Evolutionary conservation across 805 yeast species (phyloP), one percentile per base, ranked within the genome.

Genomic region (Yueomyces sp.): DNA sequence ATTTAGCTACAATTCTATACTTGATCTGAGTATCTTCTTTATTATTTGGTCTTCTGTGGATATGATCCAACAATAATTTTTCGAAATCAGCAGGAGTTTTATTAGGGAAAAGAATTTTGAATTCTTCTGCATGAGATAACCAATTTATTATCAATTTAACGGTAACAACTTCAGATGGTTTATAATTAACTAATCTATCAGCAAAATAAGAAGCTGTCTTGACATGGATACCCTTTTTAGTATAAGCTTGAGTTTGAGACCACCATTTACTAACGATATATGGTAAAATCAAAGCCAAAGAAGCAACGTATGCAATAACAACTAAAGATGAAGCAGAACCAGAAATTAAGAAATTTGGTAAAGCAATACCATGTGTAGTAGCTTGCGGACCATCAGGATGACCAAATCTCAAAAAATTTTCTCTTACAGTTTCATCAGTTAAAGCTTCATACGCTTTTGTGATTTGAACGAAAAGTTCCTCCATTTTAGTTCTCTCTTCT

Each of bases 311-410:
- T 4, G 72, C 51, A 2, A 74, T 60, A 12, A 81, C 72, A 47
- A 86, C 67, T 27, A 81, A 53, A 3, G 81, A 74, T 4, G 94
- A 79, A 27, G 79, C 79, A 45, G 78, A 72, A 38, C 94, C 87
- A 50, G 86, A 95, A 31, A 94, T 84, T 48, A 92, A 70, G 64
- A 85, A 86, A 59, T 82, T 79, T 32, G 99, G 99, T 51, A 92
- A 66, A 0, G 97, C 99, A 62, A 92, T 87, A 48, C 98, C 98
- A 60, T 86, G 96, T 26, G 81, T 68, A 26, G 81, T 72, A 29
- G 85, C 85, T 63, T 85, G 95, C 38, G 94, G 95, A 38, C 98
- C 98, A 66, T 92, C 99, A 4, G 99, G 99, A 60, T 94, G 95
- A 41, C 99, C 99, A 56, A 81, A 92, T 53, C 76, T 79, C 54